Percentiles rank a stretch among this genome's conserved stretches.
Evolutionary conservation across 306 rosid species (phyloP).

Genomic region (Parietaria judaica): DNA sequence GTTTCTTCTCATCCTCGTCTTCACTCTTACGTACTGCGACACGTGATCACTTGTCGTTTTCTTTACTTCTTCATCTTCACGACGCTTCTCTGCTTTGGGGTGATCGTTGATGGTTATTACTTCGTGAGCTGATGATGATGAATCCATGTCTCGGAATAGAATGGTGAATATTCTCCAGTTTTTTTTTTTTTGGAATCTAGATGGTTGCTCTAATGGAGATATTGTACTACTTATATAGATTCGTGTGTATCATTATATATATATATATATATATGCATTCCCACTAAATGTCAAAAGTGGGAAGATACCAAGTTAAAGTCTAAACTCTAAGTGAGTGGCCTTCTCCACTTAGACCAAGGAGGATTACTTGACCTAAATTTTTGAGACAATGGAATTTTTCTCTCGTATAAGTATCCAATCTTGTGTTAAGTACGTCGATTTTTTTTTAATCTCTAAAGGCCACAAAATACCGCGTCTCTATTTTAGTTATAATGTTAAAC

Average conservation of each 20-base stretch:
- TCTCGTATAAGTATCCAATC: too few species aligned
- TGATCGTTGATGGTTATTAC: constrained; percentile 25
- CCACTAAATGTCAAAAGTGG: constrained; percentile 16
- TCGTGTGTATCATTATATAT: too few species aligned
- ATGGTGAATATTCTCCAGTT: too few species aligned
- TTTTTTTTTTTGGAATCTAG: too few species aligned
- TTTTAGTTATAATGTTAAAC: too few species aligned
- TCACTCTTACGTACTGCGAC: constrained; percentile 11
- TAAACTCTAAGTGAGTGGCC: background rate
- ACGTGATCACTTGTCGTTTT: background rate
- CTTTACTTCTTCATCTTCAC: constrained; percentile 5
- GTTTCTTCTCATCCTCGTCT: constrained; percentile 17
- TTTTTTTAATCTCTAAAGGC: too few species aligned
- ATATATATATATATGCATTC: background rate
- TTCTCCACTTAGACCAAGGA: constrained; percentile 1
- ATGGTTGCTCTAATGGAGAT: background rate
- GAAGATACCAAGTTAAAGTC: constrained; percentile 1
- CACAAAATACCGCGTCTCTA: too few species aligned
- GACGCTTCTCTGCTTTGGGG: too few species aligned
- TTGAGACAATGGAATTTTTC: background rate
- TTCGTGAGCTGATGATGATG: constrained; percentile 19
- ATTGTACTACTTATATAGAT: too few species aligned
- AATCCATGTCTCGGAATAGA: constrained; percentile 22
- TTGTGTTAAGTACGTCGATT: background rate
- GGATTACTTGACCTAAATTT: constrained; percentile 1